Evolutionary conservation across 2,329 filamentous ascomycete species (phyloP).

Genomic region (Cercospora brassicicola): DNA sequence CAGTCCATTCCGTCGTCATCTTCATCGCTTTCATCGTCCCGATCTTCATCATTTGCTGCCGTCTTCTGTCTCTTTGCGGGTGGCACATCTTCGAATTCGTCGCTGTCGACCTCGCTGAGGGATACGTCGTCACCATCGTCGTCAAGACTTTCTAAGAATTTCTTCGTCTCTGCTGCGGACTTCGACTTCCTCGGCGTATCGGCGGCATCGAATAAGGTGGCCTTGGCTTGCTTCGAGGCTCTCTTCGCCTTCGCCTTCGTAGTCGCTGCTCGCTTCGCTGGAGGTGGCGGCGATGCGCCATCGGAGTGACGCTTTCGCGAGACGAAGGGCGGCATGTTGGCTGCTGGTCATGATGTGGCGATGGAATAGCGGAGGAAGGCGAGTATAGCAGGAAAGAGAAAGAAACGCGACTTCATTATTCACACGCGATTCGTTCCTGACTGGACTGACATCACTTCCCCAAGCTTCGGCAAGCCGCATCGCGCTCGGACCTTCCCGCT

Average conservation of each 20-base stretch:
- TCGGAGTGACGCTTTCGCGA: slow-evolving; percentile 66
- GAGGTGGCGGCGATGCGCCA: slow-evolving; percentile 41
- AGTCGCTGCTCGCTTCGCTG: slow-evolving; percentile 25
- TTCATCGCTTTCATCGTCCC: slow-evolving; percentile 55
- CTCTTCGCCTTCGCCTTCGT: neutral
- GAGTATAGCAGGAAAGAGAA: neutral
- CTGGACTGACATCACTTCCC: slow-evolving; percentile 6
- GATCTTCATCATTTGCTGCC: slow-evolving; percentile 38
- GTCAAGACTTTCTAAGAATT: slow-evolving; percentile 41
- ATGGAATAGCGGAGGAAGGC: neutral
- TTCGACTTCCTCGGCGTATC: slow-evolving; percentile 40
- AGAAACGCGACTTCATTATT: slow-evolving; percentile 9
- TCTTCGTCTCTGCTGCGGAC: slow-evolving; percentile 35
- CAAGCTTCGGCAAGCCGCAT: slow-evolving; percentile 3
- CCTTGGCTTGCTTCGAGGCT: slow-evolving; percentile 36
- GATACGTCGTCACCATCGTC: slow-evolving; percentile 43
- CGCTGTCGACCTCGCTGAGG: slow-evolving; percentile 48
- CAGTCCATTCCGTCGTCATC: slow-evolving; percentile 59
- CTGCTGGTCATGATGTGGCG: neutral
- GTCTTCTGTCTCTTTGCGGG: slow-evolving; percentile 47
- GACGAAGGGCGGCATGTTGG: slow-evolving; percentile 65
- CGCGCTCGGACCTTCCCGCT: slow-evolving; percentile 1
- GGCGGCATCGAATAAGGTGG: slow-evolving; percentile 47
- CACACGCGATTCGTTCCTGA: slow-evolving; percentile 2
- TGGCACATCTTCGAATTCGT: slow-evolving; percentile 53